A percentile compares a stretch with the other conserved stretches of the same genome.
Conservation (phyloP, 2,329 filamentous ascomycete species). For the Cercospora sojina region DNA sequence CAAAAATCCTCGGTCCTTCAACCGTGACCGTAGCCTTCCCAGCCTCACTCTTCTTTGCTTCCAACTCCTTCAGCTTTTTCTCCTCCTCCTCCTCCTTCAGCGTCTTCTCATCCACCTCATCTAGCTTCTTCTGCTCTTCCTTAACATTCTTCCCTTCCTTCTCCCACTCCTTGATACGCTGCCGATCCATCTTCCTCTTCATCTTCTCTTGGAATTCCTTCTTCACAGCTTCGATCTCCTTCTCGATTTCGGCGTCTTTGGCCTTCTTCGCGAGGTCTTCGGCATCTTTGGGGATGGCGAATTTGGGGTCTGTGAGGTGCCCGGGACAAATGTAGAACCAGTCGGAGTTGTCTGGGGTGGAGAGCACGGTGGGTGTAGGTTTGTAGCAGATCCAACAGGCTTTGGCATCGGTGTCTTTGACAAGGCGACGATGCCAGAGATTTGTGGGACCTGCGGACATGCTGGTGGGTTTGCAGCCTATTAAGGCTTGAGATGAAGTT, state of each 20-base stretch:
- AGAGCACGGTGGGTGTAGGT: slow-evolving; percentile 79
- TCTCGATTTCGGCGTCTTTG: slow-evolving; percentile 51
- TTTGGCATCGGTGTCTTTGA: slow-evolving; percentile 79
- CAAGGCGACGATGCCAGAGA: slow-evolving; percentile 78
- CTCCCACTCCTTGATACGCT: slow-evolving; percentile 42
- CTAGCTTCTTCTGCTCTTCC: slow-evolving; percentile 73
- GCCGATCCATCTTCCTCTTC: slow-evolving; percentile 45
- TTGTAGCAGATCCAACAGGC: slow-evolving; percentile 92
- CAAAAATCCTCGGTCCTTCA: slow-evolving; percentile 76
- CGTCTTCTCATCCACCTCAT: slow-evolving; percentile 48
- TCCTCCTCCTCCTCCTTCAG: slow-evolving; percentile 44
- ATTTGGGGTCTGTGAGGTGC: slow-evolving; percentile 80
- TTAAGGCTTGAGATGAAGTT: neutral
- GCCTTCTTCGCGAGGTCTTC: slow-evolving; percentile 59
- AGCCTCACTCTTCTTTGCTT: slow-evolving; percentile 53
- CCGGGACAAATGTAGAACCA: slow-evolving; percentile 79
- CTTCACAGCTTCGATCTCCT: slow-evolving; percentile 51
- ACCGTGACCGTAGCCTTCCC: slow-evolving; percentile 59
- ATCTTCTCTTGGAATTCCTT: slow-evolving; percentile 52
- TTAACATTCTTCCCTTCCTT: slow-evolving; percentile 63
- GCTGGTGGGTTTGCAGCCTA: neutral
- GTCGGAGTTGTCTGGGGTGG: slow-evolving; percentile 88
- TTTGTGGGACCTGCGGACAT: slow-evolving; percentile 69
- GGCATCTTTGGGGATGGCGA: slow-evolving; percentile 70
- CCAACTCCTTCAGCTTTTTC: slow-evolving; percentile 46